Base-by-base conservation (phyloP, 352 stramenopile species). In the Phytophthora citrophthora region DNA sequence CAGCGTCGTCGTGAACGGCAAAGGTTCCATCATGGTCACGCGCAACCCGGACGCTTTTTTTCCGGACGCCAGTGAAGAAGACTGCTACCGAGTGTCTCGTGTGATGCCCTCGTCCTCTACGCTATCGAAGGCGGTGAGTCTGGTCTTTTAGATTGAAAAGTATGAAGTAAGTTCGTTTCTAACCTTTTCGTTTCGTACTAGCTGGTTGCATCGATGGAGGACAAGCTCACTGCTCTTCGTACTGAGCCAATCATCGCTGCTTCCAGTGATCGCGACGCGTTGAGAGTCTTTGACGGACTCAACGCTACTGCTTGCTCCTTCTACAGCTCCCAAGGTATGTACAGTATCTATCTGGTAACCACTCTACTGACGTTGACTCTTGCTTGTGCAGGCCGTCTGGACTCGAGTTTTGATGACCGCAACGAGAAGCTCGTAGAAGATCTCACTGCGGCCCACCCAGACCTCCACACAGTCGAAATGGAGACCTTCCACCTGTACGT, bases 281-380 rank as follows among this genome's bases (percentile, higher is more conserved):
- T 81, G 16, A 46, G 23, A 10, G 67, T 85, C 18, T 76, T 67
- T 16, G 54, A 77, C 20, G 83, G 83, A 12, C 63, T 89, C 31
- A 90, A 90, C 53, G 83, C 72, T 31, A 86, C 79, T 1, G 67
- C 72, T 15, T 87, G 84, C 60, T 86, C 73, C 16, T 93, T 91
- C 64, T 93, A 93, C 70, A 83, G 76, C 46, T 87, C 78, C 2
- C 83, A 93, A 83, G 83, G 79, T 81, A 20, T 11, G 5, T 12
- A 12, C 7, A 4, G 29, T 58, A 8, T 12, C 2, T 38, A 18
- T 20, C 29, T 23, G 6, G 11, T 26, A 24, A n/a, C 23, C 20
- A 15, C 18, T 36, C 26, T 6, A 34, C 40, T 54, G 6, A 34
- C 29, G 29, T 34, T 34, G 29, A 10, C 10, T 53, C 15, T 23